phyloP scores from a whole-genome alignment of 1,139 yeast genomes.

The Blastobotrys elegans region DNA sequence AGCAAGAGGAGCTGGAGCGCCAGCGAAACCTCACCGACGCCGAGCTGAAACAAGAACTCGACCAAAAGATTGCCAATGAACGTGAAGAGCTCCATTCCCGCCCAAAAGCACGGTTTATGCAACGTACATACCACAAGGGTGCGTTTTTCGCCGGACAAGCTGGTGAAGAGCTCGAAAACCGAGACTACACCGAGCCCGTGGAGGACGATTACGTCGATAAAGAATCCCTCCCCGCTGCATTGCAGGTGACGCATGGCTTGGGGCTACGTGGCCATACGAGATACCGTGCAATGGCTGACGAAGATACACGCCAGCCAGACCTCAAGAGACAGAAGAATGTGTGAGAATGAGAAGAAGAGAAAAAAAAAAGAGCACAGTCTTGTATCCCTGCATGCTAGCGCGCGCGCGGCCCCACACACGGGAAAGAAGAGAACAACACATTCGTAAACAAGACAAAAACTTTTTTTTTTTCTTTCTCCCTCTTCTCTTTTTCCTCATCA shows the following conservation, averaged over 20 bases:
- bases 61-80: slow-evolving; percentile 16
- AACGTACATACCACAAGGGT: slow-evolving; percentile 34
- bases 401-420: neutral
- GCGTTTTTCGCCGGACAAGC: slow-evolving; percentile 32
- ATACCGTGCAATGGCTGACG: slow-evolving; percentile 26
- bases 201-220: slow-evolving; percentile 33
- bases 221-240: slow-evolving; percentile 28
- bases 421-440: neutral
- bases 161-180: slow-evolving; percentile 30
- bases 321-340: neutral
- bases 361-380: neutral
- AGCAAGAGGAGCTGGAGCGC: slow-evolving; percentile 38
- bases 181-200: slow-evolving; percentile 29
- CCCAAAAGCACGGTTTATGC: slow-evolving; percentile 24
- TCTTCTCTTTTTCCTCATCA: neutral
- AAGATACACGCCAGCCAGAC: slow-evolving; percentile 26
- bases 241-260: slow-evolving; percentile 28
- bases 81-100: slow-evolving; percentile 15
- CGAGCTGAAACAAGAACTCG: slow-evolving; percentile 24
- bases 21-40: slow-evolving; percentile 33
- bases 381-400: neutral
- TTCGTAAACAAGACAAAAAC: neutral
- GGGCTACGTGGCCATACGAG: slow-evolving; percentile 30
- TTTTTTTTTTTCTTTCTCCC: neutral
- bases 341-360: neutral